Percentiles rank a stretch among this genome's conserved stretches.
phyloP scores from a whole-genome alignment of 306 rosid genomes.

The Fragaria nilgerrensis region DNA sequence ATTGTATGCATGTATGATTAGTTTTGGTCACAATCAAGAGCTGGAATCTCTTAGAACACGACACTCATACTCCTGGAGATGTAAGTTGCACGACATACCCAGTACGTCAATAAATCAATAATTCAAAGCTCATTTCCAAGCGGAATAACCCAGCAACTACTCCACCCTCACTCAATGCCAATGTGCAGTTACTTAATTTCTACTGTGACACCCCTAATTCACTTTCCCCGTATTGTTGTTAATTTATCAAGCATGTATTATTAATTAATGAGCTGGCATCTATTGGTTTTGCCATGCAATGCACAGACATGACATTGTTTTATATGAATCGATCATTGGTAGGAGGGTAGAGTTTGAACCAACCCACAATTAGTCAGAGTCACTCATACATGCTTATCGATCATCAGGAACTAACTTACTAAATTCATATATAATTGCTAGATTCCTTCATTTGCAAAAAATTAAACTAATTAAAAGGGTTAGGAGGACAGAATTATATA shows the following conservation, averaged over 20 bases:
- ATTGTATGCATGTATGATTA: background rate
- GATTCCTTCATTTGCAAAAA: background rate
- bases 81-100: background rate
- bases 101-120: background rate
- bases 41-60: conserved; percentile 1
- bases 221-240: background rate
- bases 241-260: background rate
- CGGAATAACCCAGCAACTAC: background rate
- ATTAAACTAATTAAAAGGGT: background rate
- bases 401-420: background rate
- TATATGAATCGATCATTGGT: background rate
- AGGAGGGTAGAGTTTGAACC: background rate
- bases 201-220: background rate
- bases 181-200: background rate
- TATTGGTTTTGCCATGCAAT: conserved; percentile 9
- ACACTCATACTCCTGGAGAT: conserved; percentile 13
- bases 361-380: background rate
- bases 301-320: background rate
- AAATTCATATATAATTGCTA: background rate
- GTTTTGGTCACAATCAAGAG: background rate
- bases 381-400: background rate
- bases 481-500: background rate
- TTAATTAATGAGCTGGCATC: background rate
- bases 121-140: background rate
- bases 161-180: background rate